These are phyloP conservation scores for Fusarium sp. DNA, from an alignment of 2,329 filamentous ascomycete genomes.

Conservation along the genomic window DNA sequence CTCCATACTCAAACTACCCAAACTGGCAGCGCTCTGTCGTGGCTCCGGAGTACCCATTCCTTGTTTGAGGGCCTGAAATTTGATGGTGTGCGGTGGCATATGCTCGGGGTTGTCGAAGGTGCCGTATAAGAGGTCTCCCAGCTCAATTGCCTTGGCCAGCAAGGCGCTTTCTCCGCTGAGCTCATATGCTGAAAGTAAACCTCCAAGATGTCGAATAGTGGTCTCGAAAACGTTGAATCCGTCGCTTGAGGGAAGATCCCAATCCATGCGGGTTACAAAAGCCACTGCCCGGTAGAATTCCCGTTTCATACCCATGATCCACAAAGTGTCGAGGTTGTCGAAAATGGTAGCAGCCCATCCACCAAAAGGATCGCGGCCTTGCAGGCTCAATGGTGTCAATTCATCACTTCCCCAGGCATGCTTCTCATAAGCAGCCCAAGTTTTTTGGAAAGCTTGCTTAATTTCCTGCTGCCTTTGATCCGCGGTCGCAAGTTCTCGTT, in stretches of 20 bases:
- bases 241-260: constrained; percentile 57
- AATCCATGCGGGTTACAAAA: constrained; percentile 59
- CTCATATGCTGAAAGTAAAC: constrained; percentile 74
- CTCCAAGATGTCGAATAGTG: constrained; percentile 74
- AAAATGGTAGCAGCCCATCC: constrained; percentile 73
- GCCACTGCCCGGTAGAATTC: constrained; percentile 71
- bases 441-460: constrained; percentile 60
- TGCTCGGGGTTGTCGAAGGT: constrained; percentile 74
- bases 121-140: constrained; percentile 70
- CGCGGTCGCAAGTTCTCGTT: constrained; percentile 10
- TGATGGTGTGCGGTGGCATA: constrained; percentile 64
- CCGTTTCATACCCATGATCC: constrained; percentile 72
- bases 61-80: constrained; percentile 54
- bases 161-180: constrained; percentile 66
- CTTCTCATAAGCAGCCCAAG: constrained; percentile 68
- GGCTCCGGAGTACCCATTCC: constrained; percentile 49
- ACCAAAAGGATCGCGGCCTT: constrained; percentile 63
- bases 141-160: constrained; percentile 68
- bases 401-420: constrained; percentile 72
- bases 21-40: constrained; percentile 45
- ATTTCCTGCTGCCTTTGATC: constrained; percentile 51
- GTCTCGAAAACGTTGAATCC: constrained; percentile 74
- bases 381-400: constrained; percentile 63
- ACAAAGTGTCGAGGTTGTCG: constrained; percentile 72
- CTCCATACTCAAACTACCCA: constrained; percentile 69